Conservation (phyloP, 2,329 filamentous ascomycete species). For the Coleophoma crateriformis region DNA sequence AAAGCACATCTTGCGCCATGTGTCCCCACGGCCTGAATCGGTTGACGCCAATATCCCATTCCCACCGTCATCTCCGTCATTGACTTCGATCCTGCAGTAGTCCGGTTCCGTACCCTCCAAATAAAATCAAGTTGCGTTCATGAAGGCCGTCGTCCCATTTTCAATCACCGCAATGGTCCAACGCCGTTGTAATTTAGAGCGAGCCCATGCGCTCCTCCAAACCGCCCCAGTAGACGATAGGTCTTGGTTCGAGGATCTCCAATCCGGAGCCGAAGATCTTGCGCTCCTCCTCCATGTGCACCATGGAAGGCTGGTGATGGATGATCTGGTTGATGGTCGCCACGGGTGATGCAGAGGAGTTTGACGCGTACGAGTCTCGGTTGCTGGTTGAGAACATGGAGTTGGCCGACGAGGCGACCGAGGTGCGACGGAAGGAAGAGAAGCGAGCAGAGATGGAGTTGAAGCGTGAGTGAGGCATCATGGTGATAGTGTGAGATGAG, state of each 20-base stretch:
- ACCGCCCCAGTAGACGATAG: slow-evolving; percentile 58
- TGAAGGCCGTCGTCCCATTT: slow-evolving; percentile 2
- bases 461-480: slow-evolving; percentile 25
- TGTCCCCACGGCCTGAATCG: not conserved
- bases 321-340: slow-evolving; percentile 55
- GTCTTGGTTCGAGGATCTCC: slow-evolving; percentile 54
- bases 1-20: not conserved
- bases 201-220: slow-evolving; percentile 51
- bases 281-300: slow-evolving; percentile 53
- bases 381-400: slow-evolving; percentile 20
- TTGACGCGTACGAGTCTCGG: slow-evolving; percentile 35
- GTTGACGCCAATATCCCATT: slow-evolving; percentile 4
- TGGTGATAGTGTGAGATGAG: slow-evolving; percentile 4
- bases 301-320: slow-evolving; percentile 49
- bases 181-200: slow-evolving; percentile 4
- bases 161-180: not conserved
- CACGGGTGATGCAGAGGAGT: slow-evolving; percentile 30
- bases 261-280: slow-evolving; percentile 46
- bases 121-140: not conserved
- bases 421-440: slow-evolving; percentile 47
- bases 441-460: slow-evolving; percentile 37
- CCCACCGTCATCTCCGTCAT: slow-evolving; percentile 7
- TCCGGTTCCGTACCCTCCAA: slow-evolving; percentile 1
- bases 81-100: slow-evolving; percentile 14
- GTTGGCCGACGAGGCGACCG: slow-evolving; percentile 27